These are phyloP conservation scores for Clonostachys byssicola DNA, from an alignment of 2,329 filamentous ascomycete genomes.

Conservation along the genomic window DNA sequence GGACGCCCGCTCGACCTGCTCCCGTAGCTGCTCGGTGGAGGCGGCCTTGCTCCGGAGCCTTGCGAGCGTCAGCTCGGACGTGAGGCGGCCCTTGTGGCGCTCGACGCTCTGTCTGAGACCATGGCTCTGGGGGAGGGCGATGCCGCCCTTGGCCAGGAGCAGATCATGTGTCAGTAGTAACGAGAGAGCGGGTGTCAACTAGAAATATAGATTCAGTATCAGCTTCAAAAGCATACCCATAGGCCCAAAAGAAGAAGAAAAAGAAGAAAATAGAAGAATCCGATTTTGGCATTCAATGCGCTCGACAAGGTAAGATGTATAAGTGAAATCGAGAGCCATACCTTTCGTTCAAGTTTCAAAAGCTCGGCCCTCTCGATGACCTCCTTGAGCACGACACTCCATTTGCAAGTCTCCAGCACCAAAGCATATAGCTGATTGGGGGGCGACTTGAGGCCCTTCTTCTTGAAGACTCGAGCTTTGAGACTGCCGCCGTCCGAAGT, in stretches of 20 bases:
- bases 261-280: background rate
- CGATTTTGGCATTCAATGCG: too few species aligned
- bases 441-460: conserved; percentile 70
- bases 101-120: conserved; percentile 72
- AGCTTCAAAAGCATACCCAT: conserved; percentile 15
- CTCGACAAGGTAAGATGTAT: too few species aligned
- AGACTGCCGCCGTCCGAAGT: conserved; percentile 64
- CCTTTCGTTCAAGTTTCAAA: conserved; percentile 79
- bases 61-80: conserved; percentile 77
- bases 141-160: conserved; percentile 74
- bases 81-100: conserved; percentile 75
- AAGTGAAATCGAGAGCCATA: conserved; percentile 25
- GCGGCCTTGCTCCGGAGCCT: conserved; percentile 68
- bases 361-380: conserved; percentile 81
- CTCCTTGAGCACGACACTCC: conserved; percentile 81
- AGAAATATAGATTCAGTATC: background rate
- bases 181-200: conserved; percentile 78
- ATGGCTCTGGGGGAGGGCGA: conserved; percentile 77
- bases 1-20: conserved; percentile 47
- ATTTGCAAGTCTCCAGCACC: conserved; percentile 83
- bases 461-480: conserved; percentile 78
- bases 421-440: conserved; percentile 84
- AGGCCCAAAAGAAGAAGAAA: background rate
- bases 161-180: conserved; percentile 85
- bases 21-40: conserved; percentile 62